Evolutionary conservation across 1,284 basidiomycete genomes (phyloP).

Genomic region (Fomitopsis schrenkii): DNA sequence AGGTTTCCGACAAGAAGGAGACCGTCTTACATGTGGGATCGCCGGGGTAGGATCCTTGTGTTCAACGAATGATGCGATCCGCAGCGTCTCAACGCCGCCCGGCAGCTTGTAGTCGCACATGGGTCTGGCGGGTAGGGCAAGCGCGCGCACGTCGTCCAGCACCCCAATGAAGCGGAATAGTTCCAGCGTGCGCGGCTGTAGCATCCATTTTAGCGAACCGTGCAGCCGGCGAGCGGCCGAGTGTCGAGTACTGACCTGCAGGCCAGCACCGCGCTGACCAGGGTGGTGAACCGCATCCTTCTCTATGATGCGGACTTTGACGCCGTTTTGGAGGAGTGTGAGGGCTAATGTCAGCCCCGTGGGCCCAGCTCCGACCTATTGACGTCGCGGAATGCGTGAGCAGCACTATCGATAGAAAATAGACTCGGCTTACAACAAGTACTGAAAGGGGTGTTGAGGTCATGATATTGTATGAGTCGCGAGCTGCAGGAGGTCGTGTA

Average conservation of each 20-base stretch:
- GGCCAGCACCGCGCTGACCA: constrained; percentile 21
- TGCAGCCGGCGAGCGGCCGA: too few relatives aligned
- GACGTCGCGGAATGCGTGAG: too few relatives aligned
- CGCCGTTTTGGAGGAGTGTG: constrained; percentile 14
- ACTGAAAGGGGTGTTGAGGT: too few relatives aligned
- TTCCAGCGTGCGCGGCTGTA: constrained; percentile 12
- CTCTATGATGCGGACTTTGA: constrained; percentile 30
- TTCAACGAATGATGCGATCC: neutral
- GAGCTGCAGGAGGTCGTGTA: too few relatives aligned
- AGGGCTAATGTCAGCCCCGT: constrained; percentile 18
- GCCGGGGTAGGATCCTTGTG: constrained; percentile 7
- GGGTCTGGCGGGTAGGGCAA: neutral
- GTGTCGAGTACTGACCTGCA: constrained; percentile 18
- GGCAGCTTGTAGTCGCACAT: constrained; percentile 10
- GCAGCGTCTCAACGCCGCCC: constrained; percentile 4
- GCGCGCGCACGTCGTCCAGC: constrained; percentile 6
- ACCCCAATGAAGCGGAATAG: constrained; percentile 11
- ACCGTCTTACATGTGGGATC: constrained; percentile 12
- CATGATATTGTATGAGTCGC: too few relatives aligned
- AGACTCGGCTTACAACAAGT: too few relatives aligned
- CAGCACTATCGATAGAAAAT: too few relatives aligned
- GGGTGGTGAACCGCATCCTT: constrained; percentile 17
- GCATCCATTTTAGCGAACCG: neutral
- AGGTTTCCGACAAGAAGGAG: neutral
- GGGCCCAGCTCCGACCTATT: constrained; percentile 19